Base-by-base conservation (phyloP, 2,329 filamentous ascomycete species). In the Colletotrichum ledebouriae region DNA sequence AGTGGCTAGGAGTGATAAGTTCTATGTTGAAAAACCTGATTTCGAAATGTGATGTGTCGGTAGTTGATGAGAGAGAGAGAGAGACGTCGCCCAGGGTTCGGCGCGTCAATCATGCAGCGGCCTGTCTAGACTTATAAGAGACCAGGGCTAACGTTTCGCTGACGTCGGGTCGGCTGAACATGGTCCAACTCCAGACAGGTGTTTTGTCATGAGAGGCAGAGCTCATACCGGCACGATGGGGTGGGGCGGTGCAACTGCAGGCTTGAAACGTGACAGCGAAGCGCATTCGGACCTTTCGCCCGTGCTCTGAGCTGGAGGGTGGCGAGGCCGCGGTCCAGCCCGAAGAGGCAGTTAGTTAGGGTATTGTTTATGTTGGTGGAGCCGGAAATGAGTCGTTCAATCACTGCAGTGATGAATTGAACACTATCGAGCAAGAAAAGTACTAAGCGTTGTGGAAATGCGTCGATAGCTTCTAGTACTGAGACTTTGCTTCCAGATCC, bases 231-330 rank as follows among this genome's bases (percentile, higher is more conserved):
- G 62, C 47, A 69, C 15, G 41, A 15, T 37, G 47, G 42, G 49
- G 56, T 56, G 66, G 56, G 56, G 66, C 56, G 47, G 34, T 69
- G 55, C 62, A 66, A 66, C 53, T 56, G 66, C 66, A 66, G 42
- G 55, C 55, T 66, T 69, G 66, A 69, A 69, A 69, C 66, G 61
- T 52, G 62, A 46, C 62, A 60, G 50, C 49, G 49, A 39, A 39
- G 37, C 61, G 53, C 55, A 65, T 68, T 65, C 55, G 55, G 49
- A 66, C 55, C 55, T 56, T 55, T n/a, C 29, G 62, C 42, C 49
- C 56, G 66, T 66, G 66, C 61, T 49, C 56, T 50, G 41, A 60
- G 47, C 41, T 66, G 13, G 34, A 9, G 50, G 12, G 17, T 25
- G 3, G 25, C 4, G 20, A 13, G 20, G 10, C 41, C 61, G 65